phyloP scores from a whole-genome alignment of 371 early-diverging fungal species.

The Smittium culicis region DNA sequence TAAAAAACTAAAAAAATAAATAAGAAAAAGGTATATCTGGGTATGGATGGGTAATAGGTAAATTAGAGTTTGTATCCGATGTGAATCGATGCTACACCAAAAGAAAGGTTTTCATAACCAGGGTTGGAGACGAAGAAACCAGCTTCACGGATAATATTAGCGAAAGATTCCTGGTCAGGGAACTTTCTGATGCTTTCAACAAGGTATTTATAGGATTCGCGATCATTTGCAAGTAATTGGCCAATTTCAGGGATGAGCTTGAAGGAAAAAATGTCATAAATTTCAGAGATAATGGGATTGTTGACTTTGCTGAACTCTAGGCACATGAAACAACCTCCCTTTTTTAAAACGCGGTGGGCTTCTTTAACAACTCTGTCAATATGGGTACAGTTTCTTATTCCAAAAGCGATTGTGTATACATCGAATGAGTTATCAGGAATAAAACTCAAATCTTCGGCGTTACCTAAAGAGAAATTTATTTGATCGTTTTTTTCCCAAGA shows the following conservation, averaged over 20 bases:
- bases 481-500: no score
- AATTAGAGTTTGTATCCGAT: constrained; percentile 62
- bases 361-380: no score
- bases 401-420: no score
- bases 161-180: constrained; percentile 81
- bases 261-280: constrained; percentile 89
- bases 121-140: constrained; percentile 81
- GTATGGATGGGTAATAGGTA: no score
- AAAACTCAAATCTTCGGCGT: no score
- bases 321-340: constrained; percentile 88
- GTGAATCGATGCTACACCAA: constrained; percentile 93
- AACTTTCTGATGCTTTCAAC: constrained; percentile 95
- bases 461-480: no score
- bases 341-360: constrained; percentile 86
- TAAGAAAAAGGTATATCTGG: no score
- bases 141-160: constrained; percentile 71
- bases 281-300: constrained; percentile 64
- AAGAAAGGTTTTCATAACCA: constrained; percentile 87
- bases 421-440: no score
- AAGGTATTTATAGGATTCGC: constrained; percentile 89
- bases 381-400: no score
- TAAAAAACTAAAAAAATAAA: no score
- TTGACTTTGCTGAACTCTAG: constrained; percentile 84
- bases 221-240: constrained; percentile 75
- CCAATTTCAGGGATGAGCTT: constrained; percentile 86